These are phyloP conservation scores for Amanita rimosa DNA, from an alignment of 768 basidiomycete genomes.

Conservation along the genomic window DNA sequence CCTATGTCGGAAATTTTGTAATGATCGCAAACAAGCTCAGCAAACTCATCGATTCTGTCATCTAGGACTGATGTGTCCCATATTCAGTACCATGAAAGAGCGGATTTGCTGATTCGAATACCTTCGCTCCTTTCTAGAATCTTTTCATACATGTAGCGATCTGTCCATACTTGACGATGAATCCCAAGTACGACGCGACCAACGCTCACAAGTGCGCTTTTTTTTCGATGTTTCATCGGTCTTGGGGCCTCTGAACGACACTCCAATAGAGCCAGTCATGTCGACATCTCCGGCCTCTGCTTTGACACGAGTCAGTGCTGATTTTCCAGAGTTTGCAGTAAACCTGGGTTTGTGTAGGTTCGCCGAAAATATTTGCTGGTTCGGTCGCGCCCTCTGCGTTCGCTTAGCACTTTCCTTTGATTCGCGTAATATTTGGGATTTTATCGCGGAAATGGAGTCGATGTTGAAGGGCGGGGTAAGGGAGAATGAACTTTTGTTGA, in stretches of 20 bases:
- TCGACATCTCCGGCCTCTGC: neutral
- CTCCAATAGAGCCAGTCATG: constrained; percentile 9
- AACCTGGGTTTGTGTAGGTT: constrained; percentile 25
- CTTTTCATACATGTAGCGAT: constrained; percentile 94
- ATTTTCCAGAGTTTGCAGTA: constrained; percentile 12
- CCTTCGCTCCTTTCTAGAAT: constrained; percentile 76
- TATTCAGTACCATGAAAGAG: neutral
- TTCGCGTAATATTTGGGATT: constrained; percentile 37
- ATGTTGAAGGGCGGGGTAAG: constrained; percentile 29
- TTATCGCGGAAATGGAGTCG: constrained; percentile 38
- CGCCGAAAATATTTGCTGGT: constrained; percentile 12
- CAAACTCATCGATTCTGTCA: constrained; percentile 78
- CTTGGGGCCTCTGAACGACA: constrained; percentile 29
- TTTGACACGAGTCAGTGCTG: neutral
- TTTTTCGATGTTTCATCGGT: constrained; percentile 25
- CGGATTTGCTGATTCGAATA: constrained; percentile 16
- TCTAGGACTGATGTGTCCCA: constrained; percentile 51
- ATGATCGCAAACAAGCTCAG: constrained; percentile 55
- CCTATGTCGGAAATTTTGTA: constrained; percentile 68
- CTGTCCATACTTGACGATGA: constrained; percentile 21
- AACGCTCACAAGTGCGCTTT: constrained; percentile 45
- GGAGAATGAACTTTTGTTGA: constrained; percentile 20
- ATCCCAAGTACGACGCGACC: neutral
- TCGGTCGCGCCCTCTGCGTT: constrained; percentile 18
- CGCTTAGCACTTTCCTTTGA: constrained; percentile 21